Evolutionary conservation across 352 stramenopile genomes (phyloP), one percentile per base, ranked within the genome.

Genomic region (Phytophthora rubi): DNA sequence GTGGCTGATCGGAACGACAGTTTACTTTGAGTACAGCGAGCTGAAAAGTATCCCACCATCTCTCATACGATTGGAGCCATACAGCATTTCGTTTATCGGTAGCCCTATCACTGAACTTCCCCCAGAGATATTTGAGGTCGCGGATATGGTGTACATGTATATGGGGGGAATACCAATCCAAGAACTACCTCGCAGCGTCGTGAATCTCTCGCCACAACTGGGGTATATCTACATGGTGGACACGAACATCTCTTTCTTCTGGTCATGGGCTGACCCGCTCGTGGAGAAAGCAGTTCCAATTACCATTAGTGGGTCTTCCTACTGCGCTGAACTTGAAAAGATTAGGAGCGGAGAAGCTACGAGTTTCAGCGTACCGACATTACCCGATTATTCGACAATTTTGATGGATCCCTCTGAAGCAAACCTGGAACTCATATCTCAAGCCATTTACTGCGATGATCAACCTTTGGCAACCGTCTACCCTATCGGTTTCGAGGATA

Each of bases 21-120:
- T 75, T 30, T 68, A 65, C 39, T 53, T 76, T 3, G 69, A 76
- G 47, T 51, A 67, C 44, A 77, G 65, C 13, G 18, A 70, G n/a
- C 56, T 75, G 6, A 66, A 49, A 7, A 51, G 8, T 7, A 32
- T 77, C 3, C 59, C 63, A 6, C 9, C 44, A 16, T 53, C 47
- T 0, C 45, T 80, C 8, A 21, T 54, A 16, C 47, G 53, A 0
- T 32, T 80, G 4, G 21, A 68, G 13, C 62, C 62, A 3, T 59
- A 67, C 10, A 65, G 49, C 23, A 57, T 79, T n/a, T 64, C 62
- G n/a, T 39, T 75, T 6, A 59, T 45, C n/a, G 71, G 71, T 8
- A 79, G 67, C 16, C 67, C 67, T 1, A 54, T 54, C 35, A 13
- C 23, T 4, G 23, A 54, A 21, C 48, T 54, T 10, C 48, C 48